These are phyloP conservation scores for Acacia melanoxylon DNA, from an alignment of 306 rosid species.

Conservation along the genomic window DNA sequence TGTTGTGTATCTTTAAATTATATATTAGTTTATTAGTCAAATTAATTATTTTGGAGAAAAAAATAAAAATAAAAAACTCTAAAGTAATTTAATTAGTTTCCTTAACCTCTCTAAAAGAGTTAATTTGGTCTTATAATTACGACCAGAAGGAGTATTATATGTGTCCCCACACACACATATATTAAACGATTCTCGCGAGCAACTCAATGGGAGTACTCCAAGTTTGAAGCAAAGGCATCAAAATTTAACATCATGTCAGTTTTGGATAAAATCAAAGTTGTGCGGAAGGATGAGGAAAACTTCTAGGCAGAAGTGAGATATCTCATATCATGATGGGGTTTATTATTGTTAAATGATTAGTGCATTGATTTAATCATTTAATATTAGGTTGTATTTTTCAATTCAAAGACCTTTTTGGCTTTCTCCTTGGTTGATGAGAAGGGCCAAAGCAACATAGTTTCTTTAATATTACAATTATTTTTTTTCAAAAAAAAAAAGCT, in stretches of 20 bases:
- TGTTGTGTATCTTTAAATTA: too few relatives aligned
- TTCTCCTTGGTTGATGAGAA: slow-evolving; percentile 49
- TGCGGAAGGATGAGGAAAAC: slow-evolving; percentile 9
- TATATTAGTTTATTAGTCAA: too few relatives aligned
- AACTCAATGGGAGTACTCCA: neutral
- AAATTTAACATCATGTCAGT: neutral
- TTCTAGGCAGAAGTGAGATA: slow-evolving; percentile 33
- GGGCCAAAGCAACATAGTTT: slow-evolving; percentile 37
- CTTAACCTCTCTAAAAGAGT: too few relatives aligned
- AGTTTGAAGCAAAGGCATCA: neutral
- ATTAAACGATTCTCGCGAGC: neutral
- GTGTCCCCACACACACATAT: too few relatives aligned
- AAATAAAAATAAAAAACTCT: too few relatives aligned
- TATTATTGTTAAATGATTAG: slow-evolving; percentile 94
- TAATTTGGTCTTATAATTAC: too few relatives aligned
- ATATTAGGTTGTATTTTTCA: slow-evolving; percentile 32
- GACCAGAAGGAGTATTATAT: too few relatives aligned
- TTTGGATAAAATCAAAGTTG: neutral
- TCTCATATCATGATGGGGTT: slow-evolving; percentile 61
- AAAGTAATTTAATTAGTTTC: too few relatives aligned
- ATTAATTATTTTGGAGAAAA: too few relatives aligned
- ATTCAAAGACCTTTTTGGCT: slow-evolving; percentile 33
- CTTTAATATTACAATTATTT: slow-evolving; percentile 11
- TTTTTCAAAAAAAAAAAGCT: neutral
- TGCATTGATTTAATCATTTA: slow-evolving; percentile 53